A percentile compares a stretch with the other conserved stretches of the same genome.
phyloP scores from a whole-genome alignment of 2,329 filamentous ascomycete genomes.

The Diaporthe velutina region DNA sequence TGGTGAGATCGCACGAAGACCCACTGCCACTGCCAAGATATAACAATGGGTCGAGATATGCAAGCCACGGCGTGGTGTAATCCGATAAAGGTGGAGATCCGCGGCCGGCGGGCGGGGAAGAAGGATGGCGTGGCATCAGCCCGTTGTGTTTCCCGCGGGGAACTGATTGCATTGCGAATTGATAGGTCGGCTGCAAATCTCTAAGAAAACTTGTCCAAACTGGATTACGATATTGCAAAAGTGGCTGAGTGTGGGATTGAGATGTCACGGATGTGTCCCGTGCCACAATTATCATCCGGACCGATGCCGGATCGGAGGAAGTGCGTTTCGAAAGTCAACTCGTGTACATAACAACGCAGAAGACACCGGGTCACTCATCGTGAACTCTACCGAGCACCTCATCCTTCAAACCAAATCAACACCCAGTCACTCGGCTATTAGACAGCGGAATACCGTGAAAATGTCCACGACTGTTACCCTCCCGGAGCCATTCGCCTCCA shows the following conservation, averaged over 20 bases:
- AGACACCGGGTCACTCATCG: background rate
- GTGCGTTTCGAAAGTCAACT: background rate
- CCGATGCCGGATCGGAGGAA: conserved; percentile 38
- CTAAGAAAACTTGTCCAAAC: background rate
- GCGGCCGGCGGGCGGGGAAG: background rate
- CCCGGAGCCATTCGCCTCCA: conserved; percentile 72
- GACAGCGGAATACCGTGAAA: background rate
- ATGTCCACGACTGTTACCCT: conserved; percentile 54
- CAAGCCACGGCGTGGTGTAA: background rate
- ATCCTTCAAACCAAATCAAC: background rate
- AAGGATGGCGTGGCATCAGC: background rate
- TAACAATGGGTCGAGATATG: conserved; percentile 17
- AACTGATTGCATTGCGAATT: background rate
- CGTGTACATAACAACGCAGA: background rate
- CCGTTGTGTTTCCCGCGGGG: conserved; percentile 5
- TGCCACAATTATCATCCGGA: conserved; percentile 32
- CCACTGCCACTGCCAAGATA: conserved; percentile 8
- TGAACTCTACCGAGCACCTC: background rate
- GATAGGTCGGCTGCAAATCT: background rate
- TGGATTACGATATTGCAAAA: background rate
- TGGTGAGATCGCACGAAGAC: background rate
- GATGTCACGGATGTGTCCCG: background rate
- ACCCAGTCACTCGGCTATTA: background rate
- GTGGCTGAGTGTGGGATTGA: background rate
- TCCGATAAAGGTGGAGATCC: conserved; percentile 32